Conservation (phyloP, 345 rosid genomes). For the Lepidium sativum region DNA sequence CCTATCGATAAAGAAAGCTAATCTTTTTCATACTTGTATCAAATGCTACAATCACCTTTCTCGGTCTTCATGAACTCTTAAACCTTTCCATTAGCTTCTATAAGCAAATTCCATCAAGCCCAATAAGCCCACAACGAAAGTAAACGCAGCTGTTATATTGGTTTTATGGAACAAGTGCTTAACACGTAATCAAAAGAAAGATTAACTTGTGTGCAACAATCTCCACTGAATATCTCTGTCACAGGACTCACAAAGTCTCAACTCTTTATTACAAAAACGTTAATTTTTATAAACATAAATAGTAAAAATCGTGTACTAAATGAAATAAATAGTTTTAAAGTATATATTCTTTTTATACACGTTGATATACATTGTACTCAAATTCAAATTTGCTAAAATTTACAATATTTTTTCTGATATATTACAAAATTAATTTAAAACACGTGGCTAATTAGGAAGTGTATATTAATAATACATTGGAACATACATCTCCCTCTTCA, state of each 20-base stretch:
- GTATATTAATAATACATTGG: background rate
- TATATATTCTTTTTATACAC: background rate
- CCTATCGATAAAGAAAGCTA: conserved; percentile 30
- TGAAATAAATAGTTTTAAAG: background rate
- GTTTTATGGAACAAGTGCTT: no score
- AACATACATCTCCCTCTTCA: background rate
- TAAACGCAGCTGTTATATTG: no score
- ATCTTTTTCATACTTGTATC: background rate
- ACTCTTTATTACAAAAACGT: background rate
- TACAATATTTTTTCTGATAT: background rate
- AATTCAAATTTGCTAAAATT: background rate
- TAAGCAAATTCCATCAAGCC: no score
- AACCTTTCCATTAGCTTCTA: no score
- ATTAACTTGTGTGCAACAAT: background rate
- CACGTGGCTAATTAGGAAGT: background rate
- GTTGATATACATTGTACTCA: background rate
- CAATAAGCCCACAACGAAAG: no score
- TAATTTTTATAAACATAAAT: background rate
- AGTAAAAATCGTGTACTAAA: background rate
- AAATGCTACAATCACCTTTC: no score
- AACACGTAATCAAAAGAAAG: no score
- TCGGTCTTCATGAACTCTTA: no score
- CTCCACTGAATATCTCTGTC: background rate
- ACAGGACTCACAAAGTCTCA: no score
- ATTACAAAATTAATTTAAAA: background rate